Evolutionary conservation across 2,329 filamentous ascomycete genomes (phyloP), one percentile per base, ranked within the genome.

Genomic region (Cladosporium sp.): DNA sequence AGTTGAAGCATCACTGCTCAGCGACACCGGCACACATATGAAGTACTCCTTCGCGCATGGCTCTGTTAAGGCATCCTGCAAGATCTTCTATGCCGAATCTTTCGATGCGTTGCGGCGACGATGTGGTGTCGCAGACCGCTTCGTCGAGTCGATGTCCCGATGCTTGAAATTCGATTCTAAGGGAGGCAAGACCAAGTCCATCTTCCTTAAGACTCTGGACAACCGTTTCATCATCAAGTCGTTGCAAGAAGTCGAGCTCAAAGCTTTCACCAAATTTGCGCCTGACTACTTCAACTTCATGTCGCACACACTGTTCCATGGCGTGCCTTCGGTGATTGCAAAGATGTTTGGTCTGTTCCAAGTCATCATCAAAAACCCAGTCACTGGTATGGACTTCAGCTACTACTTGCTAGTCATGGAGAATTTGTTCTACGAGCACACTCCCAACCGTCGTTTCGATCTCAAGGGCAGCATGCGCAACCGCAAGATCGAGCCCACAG

Each of bases 281-380:
- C 94, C 94, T 1, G 92, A 93, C 38, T 99, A 99, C 76, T 99
- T 99, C 73, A 88, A 88, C 67, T 96, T 99, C 72, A 97, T 97
- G 88, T 91, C 92, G 12, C 90, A 97, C 71, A 92, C 92, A 6
- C 81, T 99, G 15, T 99, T 99, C 77, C 92, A 96, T 68, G 92
- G 74, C 66, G 81, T 99, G 2, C 94, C 94, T 0, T 96, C 91
- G 1, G 94, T 96, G 42, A 99, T 99, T 69, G 94, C 94, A 30
- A 99, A 99, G 78, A 99, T 99, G 94, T 85, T 99, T 56, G 94
- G 94, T 0, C 95, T 99, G 73, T 99, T 96, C 77, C 93, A 97
- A 68, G 89, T 99, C 51, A 89, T 93, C 64, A 96, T 99, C 76
- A 97, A 96, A 77, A 97, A 97, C 67, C 90, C 94, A 0, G 81